Conservation (phyloP, 805 yeast species). For the Kazachstania bromeliacearum region DNA sequence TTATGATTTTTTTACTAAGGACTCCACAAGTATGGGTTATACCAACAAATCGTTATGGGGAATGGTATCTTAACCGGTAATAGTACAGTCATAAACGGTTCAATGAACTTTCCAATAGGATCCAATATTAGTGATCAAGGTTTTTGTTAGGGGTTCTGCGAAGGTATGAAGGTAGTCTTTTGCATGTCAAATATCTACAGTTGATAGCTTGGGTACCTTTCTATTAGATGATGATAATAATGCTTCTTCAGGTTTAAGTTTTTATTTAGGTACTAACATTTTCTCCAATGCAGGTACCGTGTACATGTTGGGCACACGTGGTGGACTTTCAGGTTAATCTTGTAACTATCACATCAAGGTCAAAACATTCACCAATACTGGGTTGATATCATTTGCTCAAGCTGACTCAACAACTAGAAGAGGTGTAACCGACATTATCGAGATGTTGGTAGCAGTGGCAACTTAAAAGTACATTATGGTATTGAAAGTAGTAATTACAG, state of each 20-base stretch:
- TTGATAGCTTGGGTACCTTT: slow-evolving; percentile 6
- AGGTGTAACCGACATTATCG: too few relatives aligned
- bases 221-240: slow-evolving; percentile 3
- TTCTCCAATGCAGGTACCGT: slow-evolving; percentile 4
- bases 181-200: background rate
- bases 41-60: too few relatives aligned
- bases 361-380: background rate
- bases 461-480: background rate
- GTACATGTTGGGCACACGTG: background rate
- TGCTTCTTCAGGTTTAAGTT: slow-evolving; percentile 4
- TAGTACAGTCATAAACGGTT: background rate
- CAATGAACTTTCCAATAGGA: background rate
- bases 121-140: background rate
- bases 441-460: background rate
- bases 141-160: background rate
- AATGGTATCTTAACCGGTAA: background rate
- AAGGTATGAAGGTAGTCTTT: background rate
- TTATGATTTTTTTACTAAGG: too few relatives aligned
- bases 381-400: background rate
- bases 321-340: background rate
- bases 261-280: background rate
- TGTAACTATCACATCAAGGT: background rate
- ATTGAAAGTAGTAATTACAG: background rate
- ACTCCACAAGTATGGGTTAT: too few relatives aligned
- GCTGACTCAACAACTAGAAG: background rate